Evolutionary conservation across 2,329 filamentous ascomycete species (phyloP).

Genomic region (Talaromyces marneffei): DNA sequence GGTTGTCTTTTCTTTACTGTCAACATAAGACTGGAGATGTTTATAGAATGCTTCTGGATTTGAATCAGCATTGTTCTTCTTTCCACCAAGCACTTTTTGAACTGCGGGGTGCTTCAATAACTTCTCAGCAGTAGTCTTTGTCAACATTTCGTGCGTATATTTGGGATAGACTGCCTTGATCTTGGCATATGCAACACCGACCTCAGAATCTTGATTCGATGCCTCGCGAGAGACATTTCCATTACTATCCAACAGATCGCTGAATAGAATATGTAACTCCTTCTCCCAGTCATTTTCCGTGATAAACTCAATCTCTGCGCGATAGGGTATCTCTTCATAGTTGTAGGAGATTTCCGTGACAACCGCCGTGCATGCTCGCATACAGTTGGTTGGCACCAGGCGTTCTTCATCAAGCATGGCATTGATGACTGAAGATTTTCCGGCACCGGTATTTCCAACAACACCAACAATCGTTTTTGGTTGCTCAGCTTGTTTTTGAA

Average conservation of each 20-base stretch:
- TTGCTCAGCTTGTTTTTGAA: background rate
- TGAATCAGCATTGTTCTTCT: conserved; percentile 34
- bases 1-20: conserved; percentile 49
- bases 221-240: conserved; percentile 36
- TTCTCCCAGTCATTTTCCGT: conserved; percentile 46
- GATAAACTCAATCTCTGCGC: conserved; percentile 56
- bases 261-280: conserved; percentile 47
- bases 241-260: conserved; percentile 43
- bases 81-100: conserved; percentile 43
- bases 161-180: conserved; percentile 34
- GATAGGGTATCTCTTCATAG: conserved; percentile 42
- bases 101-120: conserved; percentile 42
- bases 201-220: conserved; percentile 42
- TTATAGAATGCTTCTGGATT: conserved; percentile 41
- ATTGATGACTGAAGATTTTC: conserved; percentile 60
- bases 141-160: conserved; percentile 39
- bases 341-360: conserved; percentile 59
- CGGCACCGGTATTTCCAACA: conserved; percentile 56
- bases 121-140: conserved; percentile 30
- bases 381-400: conserved; percentile 52
- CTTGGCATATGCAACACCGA: conserved; percentile 38
- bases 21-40: conserved; percentile 47
- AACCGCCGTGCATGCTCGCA: conserved; percentile 58
- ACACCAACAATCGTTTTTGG: conserved; percentile 47
- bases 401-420: conserved; percentile 57